Conservation (phyloP, 1,284 basidiomycete species). For the Mycena sp. region DNA sequence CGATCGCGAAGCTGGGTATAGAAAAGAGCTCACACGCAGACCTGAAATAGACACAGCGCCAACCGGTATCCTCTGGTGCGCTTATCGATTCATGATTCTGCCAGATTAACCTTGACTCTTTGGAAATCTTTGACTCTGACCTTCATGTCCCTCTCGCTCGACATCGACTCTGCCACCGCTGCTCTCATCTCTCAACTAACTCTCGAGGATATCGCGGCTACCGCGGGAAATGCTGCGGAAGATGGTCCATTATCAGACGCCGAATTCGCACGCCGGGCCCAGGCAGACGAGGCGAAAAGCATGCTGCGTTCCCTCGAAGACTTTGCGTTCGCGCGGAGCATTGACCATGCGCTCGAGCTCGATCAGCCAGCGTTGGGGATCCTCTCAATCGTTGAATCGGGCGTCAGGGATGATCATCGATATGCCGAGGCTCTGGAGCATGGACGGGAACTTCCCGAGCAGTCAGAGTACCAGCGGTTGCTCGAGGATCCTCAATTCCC, state of each 20-base stretch:
- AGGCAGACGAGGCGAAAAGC: constrained; percentile 49
- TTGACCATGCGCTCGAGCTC: constrained; percentile 43
- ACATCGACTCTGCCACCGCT: constrained; percentile 18
- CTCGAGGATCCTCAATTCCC: constrained; percentile 27
- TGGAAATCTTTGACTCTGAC: too few relatives aligned
- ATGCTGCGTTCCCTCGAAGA: constrained; percentile 47
- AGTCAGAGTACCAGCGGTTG: constrained; percentile 34
- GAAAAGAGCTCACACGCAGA: too few relatives aligned
- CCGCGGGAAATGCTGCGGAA: constrained; percentile 51
- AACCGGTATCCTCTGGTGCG: too few relatives aligned
- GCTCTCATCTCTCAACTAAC: constrained; percentile 36
- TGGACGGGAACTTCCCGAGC: constrained; percentile 38
- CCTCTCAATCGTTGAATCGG: constrained; percentile 40
- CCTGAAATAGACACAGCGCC: too few relatives aligned
- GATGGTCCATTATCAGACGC: constrained; percentile 50
- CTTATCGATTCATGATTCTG: too few relatives aligned
- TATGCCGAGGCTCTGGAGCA: constrained; percentile 45
- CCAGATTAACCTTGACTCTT: too few relatives aligned
- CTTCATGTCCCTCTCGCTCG: constrained; percentile 16
- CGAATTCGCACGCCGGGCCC: constrained; percentile 57
- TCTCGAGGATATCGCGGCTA: constrained; percentile 50
- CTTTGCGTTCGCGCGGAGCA: constrained; percentile 47
- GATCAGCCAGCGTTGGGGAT: constrained; percentile 39
- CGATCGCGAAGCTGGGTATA: too few relatives aligned
- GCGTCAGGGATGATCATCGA: constrained; percentile 45